Evolutionary conservation across 2,329 filamentous ascomycete species (phyloP).

Genomic region (Fusarium sp.): DNA sequence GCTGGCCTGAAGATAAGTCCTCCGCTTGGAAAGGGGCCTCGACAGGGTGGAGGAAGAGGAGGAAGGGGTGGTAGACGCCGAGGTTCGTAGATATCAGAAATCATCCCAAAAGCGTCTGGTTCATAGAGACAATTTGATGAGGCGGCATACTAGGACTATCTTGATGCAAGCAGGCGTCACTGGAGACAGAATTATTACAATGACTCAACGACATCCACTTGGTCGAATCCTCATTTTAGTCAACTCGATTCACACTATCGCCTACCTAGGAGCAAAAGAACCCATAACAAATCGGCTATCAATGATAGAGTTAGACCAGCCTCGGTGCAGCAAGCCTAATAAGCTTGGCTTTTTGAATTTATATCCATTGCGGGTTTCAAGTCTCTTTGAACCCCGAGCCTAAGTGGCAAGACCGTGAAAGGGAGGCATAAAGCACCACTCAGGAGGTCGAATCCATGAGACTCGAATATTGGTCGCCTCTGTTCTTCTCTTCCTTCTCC

Average conservation of each 20-base stretch:
- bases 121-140: neutral
- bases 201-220: neutral
- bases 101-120: neutral
- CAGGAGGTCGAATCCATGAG: neutral
- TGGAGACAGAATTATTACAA: neutral
- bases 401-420: neutral
- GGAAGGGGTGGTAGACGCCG: constrained; percentile 38
- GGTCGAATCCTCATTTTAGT: neutral
- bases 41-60: constrained; percentile 54
- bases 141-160: neutral
- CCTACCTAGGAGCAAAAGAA: neutral
- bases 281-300: neutral
- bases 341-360: neutral
- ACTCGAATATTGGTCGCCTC: neutral
- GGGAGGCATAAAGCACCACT: neutral
- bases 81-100: constrained; percentile 14
- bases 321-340: neutral
- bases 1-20: constrained; percentile 61
- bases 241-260: neutral
- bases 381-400: neutral
- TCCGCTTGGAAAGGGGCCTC: constrained; percentile 61
- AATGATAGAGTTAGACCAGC: neutral
- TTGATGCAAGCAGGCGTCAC: neutral
- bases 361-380: neutral
- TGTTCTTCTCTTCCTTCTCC: constrained; percentile 33